Base-by-base conservation (phyloP, 202 grass and related monocot species). In the Elaeis oleifera region DNA sequence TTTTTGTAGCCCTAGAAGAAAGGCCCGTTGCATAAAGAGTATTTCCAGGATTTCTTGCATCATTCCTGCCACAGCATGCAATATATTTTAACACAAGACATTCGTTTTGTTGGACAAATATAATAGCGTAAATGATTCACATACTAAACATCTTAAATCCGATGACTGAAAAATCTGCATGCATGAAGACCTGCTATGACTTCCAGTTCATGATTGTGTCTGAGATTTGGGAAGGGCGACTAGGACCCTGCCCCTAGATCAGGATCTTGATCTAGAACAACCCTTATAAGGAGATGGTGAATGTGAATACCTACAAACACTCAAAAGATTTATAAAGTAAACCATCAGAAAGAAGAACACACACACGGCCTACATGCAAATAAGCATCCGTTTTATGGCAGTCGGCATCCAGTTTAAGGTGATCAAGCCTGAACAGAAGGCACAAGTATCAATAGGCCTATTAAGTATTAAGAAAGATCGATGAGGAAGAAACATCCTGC, bases 21-120 rank as follows among this genome's bases (percentile, higher is more conserved):
- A 92, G 83, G 26, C 94, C 82, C 66, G 79, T 89, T 53, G 84
- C 75, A 66, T 89, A 97, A 54, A 89, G 76, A 69, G 77, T 89
- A 81, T 89, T 92, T 75, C 94, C 88, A 80, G 3, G 59, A 79
- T 92, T 97, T 63, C 63, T 65, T 63, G 76, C 71, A 27, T 79
- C 94, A 71, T 31, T 68, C 69, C 79, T 86, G 65, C 56, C 59
- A 63, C 36, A 49, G 64, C 26, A 62, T 21, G 28, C 28, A 67
- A 67, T 54, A 27, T 0, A 67, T 3, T 54, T 54, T 11, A 74
- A 54, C 25, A 44, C 13, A 62, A 57, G 48, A 78, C 27, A 28
- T 28, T 27, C 27, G 3, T 28, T 28, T 5, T 28, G 27, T 28
- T 28, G 27, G 27, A 28, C 4, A 28, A 5, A 5, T 28, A 5